Evolutionary conservation across 2,329 filamentous ascomycete genomes (phyloP).

Genomic region (Cercospora canescens): DNA sequence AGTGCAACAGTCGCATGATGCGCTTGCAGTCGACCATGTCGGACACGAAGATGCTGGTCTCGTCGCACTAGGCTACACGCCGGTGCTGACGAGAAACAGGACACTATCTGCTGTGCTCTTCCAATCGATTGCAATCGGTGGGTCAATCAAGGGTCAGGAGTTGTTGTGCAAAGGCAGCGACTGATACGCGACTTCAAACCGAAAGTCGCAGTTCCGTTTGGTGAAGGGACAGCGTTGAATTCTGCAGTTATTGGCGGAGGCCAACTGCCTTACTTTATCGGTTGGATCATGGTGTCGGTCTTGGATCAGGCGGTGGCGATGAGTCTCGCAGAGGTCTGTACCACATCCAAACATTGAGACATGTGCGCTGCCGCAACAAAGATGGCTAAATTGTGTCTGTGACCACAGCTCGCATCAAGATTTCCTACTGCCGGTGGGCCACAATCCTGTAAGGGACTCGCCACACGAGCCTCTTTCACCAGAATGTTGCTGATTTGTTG

Average conservation of each 20-base stretch:
- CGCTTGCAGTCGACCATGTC: background rate
- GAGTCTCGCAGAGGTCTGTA: conserved; percentile 56
- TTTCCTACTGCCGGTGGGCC: conserved; percentile 77
- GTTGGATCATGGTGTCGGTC: conserved; percentile 65
- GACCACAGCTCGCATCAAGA: conserved; percentile 64
- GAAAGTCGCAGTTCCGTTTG: conserved; percentile 46
- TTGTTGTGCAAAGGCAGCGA: conserved; percentile 24
- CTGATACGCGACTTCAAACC: background rate
- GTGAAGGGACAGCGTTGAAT: conserved; percentile 56
- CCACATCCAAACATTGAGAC: background rate
- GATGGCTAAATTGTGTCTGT: background rate
- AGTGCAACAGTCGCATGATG: background rate
- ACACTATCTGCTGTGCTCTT: conserved; percentile 62
- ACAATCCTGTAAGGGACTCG: conserved; percentile 59
- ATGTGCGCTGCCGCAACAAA: background rate
- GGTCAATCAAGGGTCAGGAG: background rate
- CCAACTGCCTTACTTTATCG: conserved; percentile 69
- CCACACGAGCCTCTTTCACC: too few species aligned
- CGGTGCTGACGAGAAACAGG: conserved; percentile 59
- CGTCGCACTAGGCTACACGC: conserved; percentile 54
- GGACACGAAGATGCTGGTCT: conserved; percentile 3
- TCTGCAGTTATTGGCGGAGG: conserved; percentile 62
- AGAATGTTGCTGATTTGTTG: background rate
- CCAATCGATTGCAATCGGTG: conserved; percentile 57
- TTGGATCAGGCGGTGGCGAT: conserved; percentile 71